phyloP scores from a whole-genome alignment of 768 basidiomycete genomes.

The Collybia nuda region DNA sequence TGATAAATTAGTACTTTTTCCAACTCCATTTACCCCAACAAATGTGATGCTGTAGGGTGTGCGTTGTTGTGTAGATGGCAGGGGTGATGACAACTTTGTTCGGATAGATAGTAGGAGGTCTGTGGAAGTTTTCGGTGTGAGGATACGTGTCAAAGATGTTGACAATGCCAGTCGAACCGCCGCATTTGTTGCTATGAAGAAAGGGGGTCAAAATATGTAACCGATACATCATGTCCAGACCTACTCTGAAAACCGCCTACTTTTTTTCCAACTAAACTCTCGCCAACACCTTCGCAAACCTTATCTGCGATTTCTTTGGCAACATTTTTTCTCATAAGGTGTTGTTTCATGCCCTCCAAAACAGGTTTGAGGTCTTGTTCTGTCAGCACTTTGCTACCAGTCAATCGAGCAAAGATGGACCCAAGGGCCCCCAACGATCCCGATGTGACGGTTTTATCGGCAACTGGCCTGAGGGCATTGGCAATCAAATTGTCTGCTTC shows the following conservation, averaged over 20 bases:
- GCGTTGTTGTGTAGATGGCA: slow-evolving; percentile 74
- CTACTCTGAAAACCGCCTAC: slow-evolving; percentile 87
- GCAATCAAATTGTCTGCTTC: slow-evolving; percentile 56
- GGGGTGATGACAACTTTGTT: slow-evolving; percentile 75
- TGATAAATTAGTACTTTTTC: slow-evolving; percentile 96
- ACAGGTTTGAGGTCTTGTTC: slow-evolving; percentile 86
- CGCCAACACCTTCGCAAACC: slow-evolving; percentile 92
- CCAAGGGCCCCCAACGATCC: slow-evolving; percentile 66
- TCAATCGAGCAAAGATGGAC: slow-evolving; percentile 80
- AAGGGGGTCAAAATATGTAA: slow-evolving; percentile 3
- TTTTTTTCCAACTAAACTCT: slow-evolving; percentile 86
- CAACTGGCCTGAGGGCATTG: slow-evolving; percentile 50
- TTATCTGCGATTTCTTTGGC: slow-evolving; percentile 94
- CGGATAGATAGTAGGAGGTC: slow-evolving; percentile 93
- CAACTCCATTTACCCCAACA: slow-evolving; percentile 98
- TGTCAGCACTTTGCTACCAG: slow-evolving; percentile 81
- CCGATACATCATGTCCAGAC: too few species aligned
- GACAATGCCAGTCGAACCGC: slow-evolving; percentile 85
- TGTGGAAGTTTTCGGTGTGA: slow-evolving; percentile 97
- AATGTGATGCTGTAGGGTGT: slow-evolving; percentile 93
- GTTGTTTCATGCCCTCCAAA: slow-evolving; percentile 92
- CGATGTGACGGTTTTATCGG: slow-evolving; percentile 31
- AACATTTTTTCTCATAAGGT: slow-evolving; percentile 98
- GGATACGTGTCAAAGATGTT: slow-evolving; percentile 84
- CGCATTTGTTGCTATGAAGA: slow-evolving; percentile 66